phyloP scores from a whole-genome alignment of 2,329 filamentous ascomycete genomes.

The Scytalidium lignicola region DNA sequence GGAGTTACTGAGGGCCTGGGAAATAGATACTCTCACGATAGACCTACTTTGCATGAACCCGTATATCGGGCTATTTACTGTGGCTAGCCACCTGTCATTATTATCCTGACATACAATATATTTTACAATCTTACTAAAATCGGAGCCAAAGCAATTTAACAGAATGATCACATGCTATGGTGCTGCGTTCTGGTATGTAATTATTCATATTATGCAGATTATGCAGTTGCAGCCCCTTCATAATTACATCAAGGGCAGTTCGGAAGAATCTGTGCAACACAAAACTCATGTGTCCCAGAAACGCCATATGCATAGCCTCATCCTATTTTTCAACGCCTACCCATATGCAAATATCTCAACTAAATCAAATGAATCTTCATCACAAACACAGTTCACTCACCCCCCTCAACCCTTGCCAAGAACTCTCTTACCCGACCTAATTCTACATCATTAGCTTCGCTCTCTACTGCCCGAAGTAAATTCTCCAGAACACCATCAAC shows the following conservation, averaged over 20 bases:
- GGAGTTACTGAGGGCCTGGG: background rate
- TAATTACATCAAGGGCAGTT: too few relatives aligned
- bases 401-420: conserved; percentile 66
- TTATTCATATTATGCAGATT: background rate
- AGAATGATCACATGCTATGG: background rate
- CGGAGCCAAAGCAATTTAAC: too few relatives aligned
- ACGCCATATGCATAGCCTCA: background rate
- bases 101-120: background rate
- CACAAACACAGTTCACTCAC: conserved; percentile 1
- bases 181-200: background rate
- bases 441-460: conserved; percentile 72
- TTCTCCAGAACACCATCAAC: conserved; percentile 78
- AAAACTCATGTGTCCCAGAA: background rate
- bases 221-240: background rate
- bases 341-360: background rate
- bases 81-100: background rate
- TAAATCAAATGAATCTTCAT: background rate
- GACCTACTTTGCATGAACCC: background rate
- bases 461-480: conserved; percentile 82
- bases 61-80: background rate
- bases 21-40: background rate
- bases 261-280: too few relatives aligned
- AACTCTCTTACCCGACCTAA: conserved; percentile 74
- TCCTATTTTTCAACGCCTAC: background rate
- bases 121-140: background rate